Base-by-base conservation (phyloP, 805 yeast genomes). In the Candida maris region DNA sequence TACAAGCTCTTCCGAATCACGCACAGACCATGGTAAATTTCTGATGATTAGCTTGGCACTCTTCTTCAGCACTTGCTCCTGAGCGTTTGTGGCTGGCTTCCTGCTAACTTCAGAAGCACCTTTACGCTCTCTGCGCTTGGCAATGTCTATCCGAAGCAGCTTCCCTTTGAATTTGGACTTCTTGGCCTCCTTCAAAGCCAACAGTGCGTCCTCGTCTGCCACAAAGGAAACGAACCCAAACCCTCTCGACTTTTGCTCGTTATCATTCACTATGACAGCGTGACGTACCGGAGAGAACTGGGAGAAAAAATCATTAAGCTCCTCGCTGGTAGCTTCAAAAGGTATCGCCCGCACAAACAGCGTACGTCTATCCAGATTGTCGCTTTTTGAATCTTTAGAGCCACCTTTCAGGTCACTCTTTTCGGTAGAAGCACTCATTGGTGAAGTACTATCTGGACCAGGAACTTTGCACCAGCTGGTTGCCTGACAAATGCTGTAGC, bases 141-240 rank as follows among this genome's bases (percentile, higher is more conserved):
- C 98, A 42, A 85, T 65, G 53, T 91, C 97, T 19, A 89, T 81
- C 57, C 85, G 72, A 37, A 93, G 68, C 9, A 78, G 46, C 45
- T 81, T 73, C 19, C 75, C 78, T 40, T 83, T 71, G 48, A 93
- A 76, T 53, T 81, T 85, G 30, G 67, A 52, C 54, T 72, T 81
- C 57, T 79, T 78, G 12, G 91, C 68, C 46, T 77, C 74, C 15
- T 70, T 75, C 44, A 89, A 66, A 0, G 97, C 97, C 30, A 73
- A 65, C 27, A 73, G 57, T 0, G 96, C 85, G 56, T 93, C 98
- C 32, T 87, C 95, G 45, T 85, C 88, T 32, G 74, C 62, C 2
- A 85, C 77, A 60, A 93, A 93, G 24, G 95, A 81, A 12, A 88
- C 98, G 61, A 93, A 93, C 3, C 98, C 98, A 62, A 89, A 93